Base-by-base conservation (phyloP, 148 eudicot genomes). In the Tetragonia tetragonoides region DNA sequence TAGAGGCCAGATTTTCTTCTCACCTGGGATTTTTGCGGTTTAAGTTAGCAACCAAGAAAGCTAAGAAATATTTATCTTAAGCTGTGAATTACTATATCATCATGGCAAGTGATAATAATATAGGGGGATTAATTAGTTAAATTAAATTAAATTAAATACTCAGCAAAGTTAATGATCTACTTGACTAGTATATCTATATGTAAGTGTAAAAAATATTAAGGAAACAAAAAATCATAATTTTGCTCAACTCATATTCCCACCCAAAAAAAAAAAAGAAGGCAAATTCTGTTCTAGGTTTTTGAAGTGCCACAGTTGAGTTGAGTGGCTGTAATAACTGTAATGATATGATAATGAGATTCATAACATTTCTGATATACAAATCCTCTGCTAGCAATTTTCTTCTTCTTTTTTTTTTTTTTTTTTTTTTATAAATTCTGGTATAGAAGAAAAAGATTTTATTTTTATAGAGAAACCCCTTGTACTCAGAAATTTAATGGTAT, bases 21-120 rank as follows among this genome's bases (percentile, higher is more conserved):
- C 90, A 12, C 46, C 85, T 7, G 91, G 92, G 75, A 91, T 91
- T 72, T 66, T 89, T 46, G 95, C 89, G 1, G 68, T 82, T 75
- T 91, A 81, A 81, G 6, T 10, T 46, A 46, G 49, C 49, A 46
- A 5, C 1, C 10, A 46, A 5, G 49, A 2, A 6, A 46, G 2
- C 49, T 10, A 46, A 46, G 49, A 5, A 46, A 46, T 46, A 2
- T 5, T 46, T 5, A 46, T 46, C 49, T 46, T 2, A 28, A 28
- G 34, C 34, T 28, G 34, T 28, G 34, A 28, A 28, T 28, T 28
- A 28, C 34, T 59, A 59, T 59, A 59, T 21, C 2, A 63, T 5
- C 28, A 21, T 63, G 38, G 34, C 66, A 21, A 63, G 28, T n/a
- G 0, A 63, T 63, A 63, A 63, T 54, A 54, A 8, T 54, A 54